These are phyloP conservation scores for Colletotrichum godetiae DNA, from an alignment of 2,329 filamentous ascomycete species.

Conservation along the genomic window DNA sequence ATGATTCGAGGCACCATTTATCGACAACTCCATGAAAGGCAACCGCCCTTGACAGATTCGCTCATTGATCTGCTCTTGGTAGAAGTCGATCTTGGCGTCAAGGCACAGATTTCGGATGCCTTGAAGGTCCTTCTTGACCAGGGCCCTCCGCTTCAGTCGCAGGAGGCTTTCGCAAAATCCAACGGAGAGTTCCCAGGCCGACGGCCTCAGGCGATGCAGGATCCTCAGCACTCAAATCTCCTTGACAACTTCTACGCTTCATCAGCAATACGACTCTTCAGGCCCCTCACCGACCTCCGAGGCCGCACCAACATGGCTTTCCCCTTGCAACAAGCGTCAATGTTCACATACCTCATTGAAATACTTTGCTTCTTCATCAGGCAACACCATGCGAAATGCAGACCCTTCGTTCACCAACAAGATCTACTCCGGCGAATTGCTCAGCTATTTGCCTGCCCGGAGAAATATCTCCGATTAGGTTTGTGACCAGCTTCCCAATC, in stretches of 20 bases:
- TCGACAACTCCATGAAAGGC: constrained; percentile 88
- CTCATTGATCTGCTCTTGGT: constrained; percentile 91
- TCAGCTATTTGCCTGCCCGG: constrained; percentile 82
- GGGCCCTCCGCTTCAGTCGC: constrained; percentile 60
- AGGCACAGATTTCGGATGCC: constrained; percentile 94
- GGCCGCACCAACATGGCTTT: constrained; percentile 76
- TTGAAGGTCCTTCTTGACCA: constrained; percentile 93
- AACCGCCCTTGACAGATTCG: constrained; percentile 87
- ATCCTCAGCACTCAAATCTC: constrained; percentile 86
- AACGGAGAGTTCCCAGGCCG: constrained; percentile 78
- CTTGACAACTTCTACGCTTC: constrained; percentile 90
- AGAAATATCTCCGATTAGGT: constrained; percentile 95
- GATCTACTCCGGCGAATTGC: constrained; percentile 82
- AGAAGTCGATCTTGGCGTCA: constrained; percentile 93
- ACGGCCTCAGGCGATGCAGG: constrained; percentile 61
- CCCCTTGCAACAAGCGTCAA: constrained; percentile 84
- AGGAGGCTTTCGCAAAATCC: constrained; percentile 70
- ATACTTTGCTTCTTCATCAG: constrained; percentile 94
- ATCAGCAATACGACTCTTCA: constrained; percentile 86
- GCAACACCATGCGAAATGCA: constrained; percentile 86
- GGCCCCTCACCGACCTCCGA: constrained; percentile 85
- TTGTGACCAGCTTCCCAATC: constrained; percentile 49
- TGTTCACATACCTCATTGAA: constrained; percentile 92
- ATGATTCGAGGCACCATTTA: constrained; percentile 96
- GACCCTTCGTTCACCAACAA: constrained; percentile 86